Conservation (phyloP, 352 stramenopile species). For the Pythium grandisporangium region DNA sequence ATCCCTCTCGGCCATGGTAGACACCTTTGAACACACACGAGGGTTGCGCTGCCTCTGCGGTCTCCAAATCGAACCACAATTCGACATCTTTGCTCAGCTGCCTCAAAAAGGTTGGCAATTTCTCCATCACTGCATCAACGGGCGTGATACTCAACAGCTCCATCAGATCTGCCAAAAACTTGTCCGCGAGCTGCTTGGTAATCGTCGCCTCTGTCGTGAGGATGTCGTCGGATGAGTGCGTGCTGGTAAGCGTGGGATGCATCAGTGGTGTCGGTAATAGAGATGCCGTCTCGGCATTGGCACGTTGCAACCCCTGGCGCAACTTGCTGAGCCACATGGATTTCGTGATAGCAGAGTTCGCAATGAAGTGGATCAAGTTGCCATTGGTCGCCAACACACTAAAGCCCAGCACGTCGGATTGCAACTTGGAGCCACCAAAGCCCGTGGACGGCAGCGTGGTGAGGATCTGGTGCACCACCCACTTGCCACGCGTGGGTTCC, state of each 20-base stretch:
- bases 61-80: conserved; percentile 78
- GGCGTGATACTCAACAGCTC: conserved; percentile 32
- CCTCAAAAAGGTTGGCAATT: conserved; percentile 56
- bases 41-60: conserved; percentile 52
- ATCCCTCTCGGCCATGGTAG: conserved; percentile 79
- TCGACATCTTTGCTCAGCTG: conserved; percentile 83
- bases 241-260: conserved; percentile 12
- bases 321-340: conserved; percentile 81
- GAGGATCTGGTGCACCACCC: conserved; percentile 76
- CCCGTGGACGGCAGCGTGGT: conserved; percentile 68
- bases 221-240: conserved; percentile 31
- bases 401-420: conserved; percentile 71
- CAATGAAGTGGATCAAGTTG: conserved; percentile 80
- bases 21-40: conserved; percentile 84
- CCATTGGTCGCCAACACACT: conserved; percentile 79
- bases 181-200: conserved; percentile 56
- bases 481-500: conserved; percentile 66
- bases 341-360: conserved; percentile 62
- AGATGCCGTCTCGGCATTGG: conserved; percentile 27
- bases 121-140: conserved; percentile 34
- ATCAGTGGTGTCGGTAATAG: conserved; percentile 11
- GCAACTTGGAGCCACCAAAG: conserved; percentile 72
- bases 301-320: conserved; percentile 48
- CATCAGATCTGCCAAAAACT: conserved; percentile 59
- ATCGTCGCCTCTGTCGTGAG: conserved; percentile 35